A percentile compares a stretch with the other conserved stretches of the same genome.
Conservation (phyloP, 2,329 filamentous ascomycete species). For the Botrytis deweyae region DNA sequence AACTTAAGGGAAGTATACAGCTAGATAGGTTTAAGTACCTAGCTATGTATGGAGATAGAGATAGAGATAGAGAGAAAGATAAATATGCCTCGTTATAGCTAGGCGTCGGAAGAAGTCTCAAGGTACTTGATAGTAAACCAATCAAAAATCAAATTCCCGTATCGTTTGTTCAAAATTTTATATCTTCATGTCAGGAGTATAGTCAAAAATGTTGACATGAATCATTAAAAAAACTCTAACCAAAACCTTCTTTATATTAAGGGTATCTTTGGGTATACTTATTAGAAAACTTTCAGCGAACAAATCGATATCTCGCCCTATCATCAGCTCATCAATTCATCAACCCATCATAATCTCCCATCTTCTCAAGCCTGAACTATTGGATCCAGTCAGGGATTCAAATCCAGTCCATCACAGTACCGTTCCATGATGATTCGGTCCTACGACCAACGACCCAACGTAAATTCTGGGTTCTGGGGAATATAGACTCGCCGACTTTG, state of each 20-base stretch:
- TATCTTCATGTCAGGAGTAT: not conserved
- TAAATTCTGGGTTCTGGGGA: slow-evolving; percentile 14
- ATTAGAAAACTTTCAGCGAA: not conserved
- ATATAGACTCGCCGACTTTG: slow-evolving; percentile 10
- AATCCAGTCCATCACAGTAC: not conserved
- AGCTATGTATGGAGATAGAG: not conserved
- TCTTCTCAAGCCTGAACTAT: slow-evolving; percentile 6
- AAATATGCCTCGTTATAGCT: slow-evolving; percentile 3
- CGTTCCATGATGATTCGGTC: slow-evolving; percentile 6
- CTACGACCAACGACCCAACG: slow-evolving; percentile 15
- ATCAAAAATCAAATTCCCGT: not conserved
- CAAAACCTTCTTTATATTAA: slow-evolving; percentile 5
- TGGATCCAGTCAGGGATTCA: slow-evolving; percentile 2
- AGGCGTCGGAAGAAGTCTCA: not conserved
- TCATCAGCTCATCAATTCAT: not conserved
- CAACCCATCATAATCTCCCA: slow-evolving; percentile 2
- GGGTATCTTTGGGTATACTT: slow-evolving; percentile 5
- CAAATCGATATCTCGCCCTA: not conserved
- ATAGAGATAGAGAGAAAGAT: not conserved
- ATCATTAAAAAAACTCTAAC: not conserved
- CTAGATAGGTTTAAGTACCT: not conserved
- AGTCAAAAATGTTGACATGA: not conserved
- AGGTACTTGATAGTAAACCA: not conserved
- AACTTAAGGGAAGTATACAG: not conserved
- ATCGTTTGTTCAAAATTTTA: not conserved